Conservation (phyloP, 441 rosid genomes). For the Erodium moschatum region DNA sequence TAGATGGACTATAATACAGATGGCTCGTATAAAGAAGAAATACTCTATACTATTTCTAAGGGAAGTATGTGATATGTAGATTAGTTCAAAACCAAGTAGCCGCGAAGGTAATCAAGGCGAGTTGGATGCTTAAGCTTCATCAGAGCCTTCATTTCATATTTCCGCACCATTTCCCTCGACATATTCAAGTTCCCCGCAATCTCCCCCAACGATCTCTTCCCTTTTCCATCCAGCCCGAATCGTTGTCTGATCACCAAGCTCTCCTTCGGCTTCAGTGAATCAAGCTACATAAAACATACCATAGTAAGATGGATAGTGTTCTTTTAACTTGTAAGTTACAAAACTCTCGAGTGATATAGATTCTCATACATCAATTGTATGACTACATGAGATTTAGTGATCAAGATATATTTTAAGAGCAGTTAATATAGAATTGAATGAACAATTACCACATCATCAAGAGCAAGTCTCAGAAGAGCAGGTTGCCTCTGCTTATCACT, state of each 20-base stretch:
- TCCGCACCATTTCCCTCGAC: conserved; percentile 92
- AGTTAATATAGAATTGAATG: neutral
- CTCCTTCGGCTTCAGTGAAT: conserved; percentile 92
- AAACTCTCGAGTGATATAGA: too few relatives aligned
- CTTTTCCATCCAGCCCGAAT: conserved; percentile 86
- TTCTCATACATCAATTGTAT: too few relatives aligned
- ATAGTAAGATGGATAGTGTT: too few relatives aligned
- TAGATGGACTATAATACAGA: too few relatives aligned
- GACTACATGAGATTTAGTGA: too few relatives aligned
- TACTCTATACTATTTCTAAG: too few relatives aligned
- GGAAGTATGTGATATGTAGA: neutral
- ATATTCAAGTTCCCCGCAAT: conserved; percentile 79
- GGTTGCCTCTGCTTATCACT: conserved; percentile 55
- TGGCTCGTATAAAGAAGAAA: too few relatives aligned
- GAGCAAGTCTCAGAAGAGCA: conserved; percentile 86
- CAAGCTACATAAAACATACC: conserved; percentile 42
- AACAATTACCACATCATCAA: conserved; percentile 70
- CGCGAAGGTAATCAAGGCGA: conserved; percentile 70
- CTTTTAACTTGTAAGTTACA: too few relatives aligned
- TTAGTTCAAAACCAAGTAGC: conserved; percentile 12
- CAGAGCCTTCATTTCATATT: conserved; percentile 81
- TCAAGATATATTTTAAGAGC: too few relatives aligned
- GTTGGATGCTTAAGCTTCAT: conserved; percentile 95
- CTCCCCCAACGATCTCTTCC: conserved; percentile 81
- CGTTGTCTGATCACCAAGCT: conserved; percentile 80